Percentiles rank a stretch among this genome's conserved stretches.
Evolutionary conservation across 805 yeast species (phyloP).

Genomic region (Candida schatavii): DNA sequence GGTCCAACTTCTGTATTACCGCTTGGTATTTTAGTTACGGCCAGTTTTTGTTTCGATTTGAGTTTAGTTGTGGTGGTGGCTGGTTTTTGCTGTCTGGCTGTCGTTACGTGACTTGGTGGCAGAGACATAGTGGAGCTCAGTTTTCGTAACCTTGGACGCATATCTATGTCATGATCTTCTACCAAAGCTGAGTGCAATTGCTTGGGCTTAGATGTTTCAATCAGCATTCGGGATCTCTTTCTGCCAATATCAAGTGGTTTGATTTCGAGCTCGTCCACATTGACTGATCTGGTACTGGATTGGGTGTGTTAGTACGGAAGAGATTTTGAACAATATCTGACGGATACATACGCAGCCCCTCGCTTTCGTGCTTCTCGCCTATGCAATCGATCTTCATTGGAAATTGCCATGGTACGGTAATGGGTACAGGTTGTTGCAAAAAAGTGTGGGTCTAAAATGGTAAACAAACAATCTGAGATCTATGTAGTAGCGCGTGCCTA

Average conservation of each 20-base stretch:
- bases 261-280: constrained; percentile 9
- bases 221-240: constrained; percentile 5
- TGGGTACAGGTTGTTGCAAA: too few species aligned
- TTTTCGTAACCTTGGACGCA: constrained; percentile 11
- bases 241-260: constrained; percentile 2
- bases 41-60: too few species aligned
- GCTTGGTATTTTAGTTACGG: too few species aligned
- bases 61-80: too few species aligned
- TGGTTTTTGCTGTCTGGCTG: too few species aligned
- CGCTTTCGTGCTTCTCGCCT: constrained; percentile 32
- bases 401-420: constrained; percentile 5
- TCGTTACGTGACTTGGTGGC: neutral
- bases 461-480: too few species aligned
- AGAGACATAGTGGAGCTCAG: constrained; percentile 1
- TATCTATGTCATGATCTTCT: constrained; percentile 13
- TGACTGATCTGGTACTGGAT: constrained; percentile 8
- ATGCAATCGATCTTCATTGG: constrained; percentile 11
- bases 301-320: constrained; percentile 5
- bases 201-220: constrained; percentile 5
- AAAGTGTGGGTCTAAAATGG: too few species aligned
- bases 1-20: too few species aligned
- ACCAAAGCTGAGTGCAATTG: constrained; percentile 18
- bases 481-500: too few species aligned
- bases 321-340: neutral
- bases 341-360: constrained; percentile 41